Base-by-base conservation (phyloP, 768 basidiomycete species). In the Trametes coccinea region DNA sequence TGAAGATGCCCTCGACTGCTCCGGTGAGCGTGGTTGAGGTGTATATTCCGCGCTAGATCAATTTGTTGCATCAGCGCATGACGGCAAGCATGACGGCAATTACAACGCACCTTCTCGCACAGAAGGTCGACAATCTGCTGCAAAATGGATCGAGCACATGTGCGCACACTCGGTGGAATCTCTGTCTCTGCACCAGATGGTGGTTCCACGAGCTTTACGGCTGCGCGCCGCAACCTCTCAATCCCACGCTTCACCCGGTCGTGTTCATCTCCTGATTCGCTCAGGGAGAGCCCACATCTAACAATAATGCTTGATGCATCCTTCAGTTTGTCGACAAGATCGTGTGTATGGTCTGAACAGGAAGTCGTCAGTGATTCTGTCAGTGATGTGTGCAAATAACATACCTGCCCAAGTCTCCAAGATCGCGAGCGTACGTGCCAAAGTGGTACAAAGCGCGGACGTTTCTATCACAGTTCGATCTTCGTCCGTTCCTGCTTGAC, bases 221-320 rank as follows among this genome's bases (percentile, higher is more conserved):
- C 75, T n/a, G 76, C 73, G 53, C 86, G 79, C 17, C 87, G 78
- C 13, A 86, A 66, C 53, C 83, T 76, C 69, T 89, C 89, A 10
- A 90, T 62, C 0, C 85, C 82, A 29, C 87, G 80, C 53, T 84
- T 81, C 13, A 87, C 73, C 70, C 89, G 90, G 22, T 76, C 78
- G 22, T 81, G 78, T n/a, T 76, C 75, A 45, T 75, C 72, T 27
- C 61, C 55, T 30, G 67, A 41, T 51, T 62, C 48, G 8, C 31
- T 45, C 10, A 65, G 33, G 34, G 59, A 60, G 27, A 60, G 52
- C 13, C 52, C 43, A 62, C 65, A 62, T 9, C 52, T 34, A 2
- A 41, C 34, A 34, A 66, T 61, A 44, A 53, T 60, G 10, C 30
- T 37, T 8, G 47, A 37, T 6, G 57, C 48, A 17, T 60, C 63